Evolutionary conservation across 2,329 filamentous ascomycete genomes (phyloP), one percentile per base, ranked within the genome.

Genomic region (Pseudogymnoascus sp.): DNA sequence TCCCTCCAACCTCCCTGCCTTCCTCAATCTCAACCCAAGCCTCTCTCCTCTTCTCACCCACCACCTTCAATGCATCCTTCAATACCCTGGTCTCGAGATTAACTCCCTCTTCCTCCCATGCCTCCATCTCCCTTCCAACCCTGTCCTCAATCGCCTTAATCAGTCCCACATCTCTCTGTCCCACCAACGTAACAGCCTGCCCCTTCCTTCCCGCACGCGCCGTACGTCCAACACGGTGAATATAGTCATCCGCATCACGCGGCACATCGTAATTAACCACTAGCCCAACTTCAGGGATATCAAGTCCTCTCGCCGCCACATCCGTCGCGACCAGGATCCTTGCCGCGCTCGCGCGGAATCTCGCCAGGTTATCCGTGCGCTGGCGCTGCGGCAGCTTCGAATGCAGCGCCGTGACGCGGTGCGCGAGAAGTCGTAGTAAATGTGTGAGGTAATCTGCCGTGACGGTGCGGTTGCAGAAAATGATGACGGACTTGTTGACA

Each of bases 211-310:
- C 94, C 0, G 94, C 94, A 83, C 94, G 87, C 3, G 94, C 94
- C 10, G 94, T 99, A 76, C 94, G 88, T 74, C 94, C 94, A 59
- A 97, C 93, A 10, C 94, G 86, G 78, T 99, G 94, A 67, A 99
- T 94, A 74, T 99, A 99, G 75, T 97, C 93, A 73, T 97, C 92
- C 2, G 93, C 91, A 72, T 97, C 91, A n/a, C 93, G 86, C 0
- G 94, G 94, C 0, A 99, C 85, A 72, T 99, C 94, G 75, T 92
- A 99, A 76, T 99, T 97, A 71, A 99, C 79, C 2, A 99, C 94
- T 13, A 97, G 77, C 61, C 84, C 88, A 5, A 97, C 93, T 68
- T 92, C 90, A 1, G 93, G 93, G 65, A 99, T 97, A 77, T 99
- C 94, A 3, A 99, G 84, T 81, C 94, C 94, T 74, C 94, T 85